Conservation (phyloP, 139 green algal genomes). For the Trebouxia sp. region DNA sequence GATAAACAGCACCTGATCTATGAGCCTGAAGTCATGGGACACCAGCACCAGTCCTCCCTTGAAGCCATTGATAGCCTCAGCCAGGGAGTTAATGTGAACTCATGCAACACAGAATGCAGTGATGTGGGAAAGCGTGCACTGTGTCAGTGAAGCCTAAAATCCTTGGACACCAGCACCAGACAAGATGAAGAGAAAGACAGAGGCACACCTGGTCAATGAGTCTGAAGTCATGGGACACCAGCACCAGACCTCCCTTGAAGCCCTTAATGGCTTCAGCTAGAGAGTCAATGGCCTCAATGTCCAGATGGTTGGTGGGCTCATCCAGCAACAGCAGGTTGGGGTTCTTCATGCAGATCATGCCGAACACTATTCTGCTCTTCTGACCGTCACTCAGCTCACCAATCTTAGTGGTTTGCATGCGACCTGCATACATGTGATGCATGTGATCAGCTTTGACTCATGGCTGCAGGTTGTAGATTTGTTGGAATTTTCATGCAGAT, state of each 20-base stretch:
- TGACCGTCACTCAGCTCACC: constrained; percentile 58
- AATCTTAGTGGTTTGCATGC: constrained; percentile 62
- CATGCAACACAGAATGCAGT: no score
- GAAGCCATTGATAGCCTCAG: no score
- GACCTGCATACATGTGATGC: not conserved
- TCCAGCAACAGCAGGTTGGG: constrained; percentile 91
- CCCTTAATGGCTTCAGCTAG: constrained; percentile 62
- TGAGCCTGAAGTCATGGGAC: no score
- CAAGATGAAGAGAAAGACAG: no score
- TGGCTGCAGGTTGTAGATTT: no score
- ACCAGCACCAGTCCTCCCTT: no score
- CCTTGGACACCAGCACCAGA: no score
- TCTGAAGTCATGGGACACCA: constrained; percentile 44
- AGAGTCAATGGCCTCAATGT: constrained; percentile 82
- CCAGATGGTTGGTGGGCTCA: constrained; percentile 83
- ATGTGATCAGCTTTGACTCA: no score
- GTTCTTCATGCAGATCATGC: constrained; percentile 53
- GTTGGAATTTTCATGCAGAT: constrained; percentile 60
- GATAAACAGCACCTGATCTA: constrained; percentile 47
- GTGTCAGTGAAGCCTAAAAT: no score
- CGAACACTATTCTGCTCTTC: constrained; percentile 68
- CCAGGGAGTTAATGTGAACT: no score
- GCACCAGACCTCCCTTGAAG: constrained; percentile 41
- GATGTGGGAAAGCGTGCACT: no score
- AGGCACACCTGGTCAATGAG: constrained; percentile 48